Evolutionary conservation across 805 yeast species (phyloP), one percentile per base, ranked within the genome.

Genomic region (Lipomyces kockii): DNA sequence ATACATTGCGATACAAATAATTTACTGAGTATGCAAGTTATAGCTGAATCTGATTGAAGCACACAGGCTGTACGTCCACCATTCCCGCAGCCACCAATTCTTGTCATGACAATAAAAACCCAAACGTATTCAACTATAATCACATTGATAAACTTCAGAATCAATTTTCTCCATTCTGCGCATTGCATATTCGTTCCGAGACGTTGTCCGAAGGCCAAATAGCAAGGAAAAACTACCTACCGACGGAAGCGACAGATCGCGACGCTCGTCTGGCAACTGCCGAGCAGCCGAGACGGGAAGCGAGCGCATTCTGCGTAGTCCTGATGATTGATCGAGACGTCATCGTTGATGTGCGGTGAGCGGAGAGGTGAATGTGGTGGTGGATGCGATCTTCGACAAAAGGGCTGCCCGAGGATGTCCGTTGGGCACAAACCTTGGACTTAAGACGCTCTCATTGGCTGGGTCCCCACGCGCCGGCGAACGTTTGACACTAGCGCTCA

Each of bases 401-500:
- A 14, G 12, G 43, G 43, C 17, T 37, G 43, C 49, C 22, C 49
- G 49, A 43, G 22, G 49, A 14, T 37, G 49, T 43, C 8, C 53
- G 35, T 17, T 32, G 6, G 5, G 58, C 37, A 51, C 62, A 63
- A 52, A 63, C 58, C 27, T n/a, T n/a, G 59, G 39, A 52, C 59
- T 61, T 59, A 43, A 54, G 57, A 52, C 56, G 53, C 56, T 51
- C 55, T 60, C 63, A 64, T 64, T 64, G 67, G 67, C 63, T 46
- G 54, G 27, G 17, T 29, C 6, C 0, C 20, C 22, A 6, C 49
- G 9, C 20, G 7, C 32, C 1, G 32, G 6, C 7, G 7, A 29
- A 29, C 32, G 32, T 29, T 29, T 5, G 32, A 29, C 32, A 7
- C 32, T 5, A 2, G 7, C 32, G 32, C 1, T 29, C 32, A 1